These are phyloP conservation scores for Xylaria scruposa DNA, from an alignment of 495 filamentous ascomycete genomes.

Conservation along the genomic window DNA sequence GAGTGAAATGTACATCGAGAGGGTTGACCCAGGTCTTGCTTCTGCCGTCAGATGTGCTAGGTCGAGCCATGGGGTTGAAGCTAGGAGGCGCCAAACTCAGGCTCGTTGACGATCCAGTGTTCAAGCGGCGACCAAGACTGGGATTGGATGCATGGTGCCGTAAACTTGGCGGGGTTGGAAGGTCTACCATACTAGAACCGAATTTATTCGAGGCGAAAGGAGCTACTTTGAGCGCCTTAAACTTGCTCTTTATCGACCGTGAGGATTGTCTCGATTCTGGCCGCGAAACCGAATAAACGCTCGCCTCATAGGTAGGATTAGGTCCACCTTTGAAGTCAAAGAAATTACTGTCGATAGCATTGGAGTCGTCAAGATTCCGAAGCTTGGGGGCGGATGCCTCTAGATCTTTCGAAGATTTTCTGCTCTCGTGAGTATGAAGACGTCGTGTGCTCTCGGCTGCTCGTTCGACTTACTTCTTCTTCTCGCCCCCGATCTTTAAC, in stretches of 20 bases:
- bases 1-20: conserved; percentile 48
- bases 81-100: conserved; percentile 39
- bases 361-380: conserved; percentile 15
- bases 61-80: conserved; percentile 36
- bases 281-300: conserved; percentile 19
- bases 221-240: conserved; percentile 30
- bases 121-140: conserved; percentile 43
- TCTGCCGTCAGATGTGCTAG: conserved; percentile 42
- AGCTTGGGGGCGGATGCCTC: conserved; percentile 18
- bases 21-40: conserved; percentile 47
- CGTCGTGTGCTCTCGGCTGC: conserved; percentile 5
- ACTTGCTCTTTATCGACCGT: conserved; percentile 28
- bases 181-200: conserved; percentile 49
- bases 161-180: conserved; percentile 41
- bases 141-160: conserved; percentile 46
- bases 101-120: conserved; percentile 39
- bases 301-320: conserved; percentile 16
- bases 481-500: conserved; percentile 53
- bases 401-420: conserved; percentile 43
- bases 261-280: conserved; percentile 13
- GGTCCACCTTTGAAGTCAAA: conserved; percentile 18
- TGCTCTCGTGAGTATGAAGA: conserved; percentile 33
- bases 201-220: conserved; percentile 43
- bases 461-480: conserved; percentile 53
- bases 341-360: conserved; percentile 1